Conservation (phyloP, 441 rosid genomes). For the Syzygium malaccense region DNA sequence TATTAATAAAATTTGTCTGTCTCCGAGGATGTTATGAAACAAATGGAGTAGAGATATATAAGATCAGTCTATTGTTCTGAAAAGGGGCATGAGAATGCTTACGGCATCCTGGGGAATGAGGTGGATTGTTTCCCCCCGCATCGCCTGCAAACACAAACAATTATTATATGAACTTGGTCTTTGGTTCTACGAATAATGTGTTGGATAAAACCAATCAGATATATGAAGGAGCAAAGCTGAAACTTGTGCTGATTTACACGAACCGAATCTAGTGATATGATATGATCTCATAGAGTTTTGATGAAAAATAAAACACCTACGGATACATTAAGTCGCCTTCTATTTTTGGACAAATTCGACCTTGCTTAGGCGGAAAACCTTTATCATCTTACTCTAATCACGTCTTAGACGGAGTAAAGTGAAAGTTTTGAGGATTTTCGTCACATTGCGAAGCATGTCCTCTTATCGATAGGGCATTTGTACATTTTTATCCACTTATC, state of each 20-base stretch:
- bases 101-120: background rate
- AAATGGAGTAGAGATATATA: background rate
- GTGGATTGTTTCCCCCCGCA: background rate
- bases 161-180: background rate
- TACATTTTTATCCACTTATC: too few species aligned
- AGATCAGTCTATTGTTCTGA: background rate
- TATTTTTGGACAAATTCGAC: too few species aligned
- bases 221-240: background rate
- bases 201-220: too few species aligned
- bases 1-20: background rate
- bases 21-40: background rate
- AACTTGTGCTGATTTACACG: background rate
- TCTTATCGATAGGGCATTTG: too few species aligned
- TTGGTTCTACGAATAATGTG: background rate
- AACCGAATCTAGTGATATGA: background rate
- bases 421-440: too few species aligned
- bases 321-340: background rate
- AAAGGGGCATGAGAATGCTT: background rate
- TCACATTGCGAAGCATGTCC: too few species aligned
- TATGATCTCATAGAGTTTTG: background rate
- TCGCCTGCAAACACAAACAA: background rate
- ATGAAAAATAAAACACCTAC: background rate
- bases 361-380: background rate
- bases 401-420: background rate
- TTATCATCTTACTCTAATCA: background rate